Evolutionary conservation across 352 stramenopile species (phyloP), one percentile per base, ranked within the genome.

Genomic region (Peronosclerospora sorghi): DNA sequence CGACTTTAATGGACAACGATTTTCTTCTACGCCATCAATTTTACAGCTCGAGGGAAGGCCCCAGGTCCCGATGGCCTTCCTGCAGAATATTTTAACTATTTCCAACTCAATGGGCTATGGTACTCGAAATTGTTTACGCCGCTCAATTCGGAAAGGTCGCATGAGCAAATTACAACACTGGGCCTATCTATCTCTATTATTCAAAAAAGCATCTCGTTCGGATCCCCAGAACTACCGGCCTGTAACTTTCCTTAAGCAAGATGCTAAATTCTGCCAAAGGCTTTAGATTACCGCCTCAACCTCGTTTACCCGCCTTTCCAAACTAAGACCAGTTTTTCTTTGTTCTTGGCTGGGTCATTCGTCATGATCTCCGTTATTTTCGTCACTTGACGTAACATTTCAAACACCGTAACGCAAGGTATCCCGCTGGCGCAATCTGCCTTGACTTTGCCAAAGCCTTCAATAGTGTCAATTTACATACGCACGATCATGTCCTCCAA

Each of bases 381-480:
- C 6, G 8, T 5, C 7, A 37, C 14, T 18, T 37, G 4, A 7
- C 8, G 14, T 5, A 10, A 8, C 30, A 48, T 12, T 40, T 21
- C 13, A n/a, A 4, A 5, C 3, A 40, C 7, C 19, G 12, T 2
- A 29, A 48, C 7, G 19, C 4, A 1, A 0, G 12, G 9, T 5
- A 9, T 13, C 20, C 41, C 10, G 32, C 30, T 23, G 29, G 41
- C 8, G 30, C 41, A 10, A 26, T 48, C 15, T 40, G 30, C 20
- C 30, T 48, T 3, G 20, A 48, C 10, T 41, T 41, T 32, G 41
- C 29, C 6, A 48, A 48, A 27, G 41, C 30, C n/a, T 34, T 48
- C 20, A 30, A 41, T n/a, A 40, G 30, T 41, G 30, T 40, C 5
- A 48, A 48, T 24, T 41, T 39, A n/a, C 30, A 48, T 9, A 20